phyloP scores from a whole-genome alignment of 1,284 basidiomycete species.

The Naganishia sp. region DNA sequence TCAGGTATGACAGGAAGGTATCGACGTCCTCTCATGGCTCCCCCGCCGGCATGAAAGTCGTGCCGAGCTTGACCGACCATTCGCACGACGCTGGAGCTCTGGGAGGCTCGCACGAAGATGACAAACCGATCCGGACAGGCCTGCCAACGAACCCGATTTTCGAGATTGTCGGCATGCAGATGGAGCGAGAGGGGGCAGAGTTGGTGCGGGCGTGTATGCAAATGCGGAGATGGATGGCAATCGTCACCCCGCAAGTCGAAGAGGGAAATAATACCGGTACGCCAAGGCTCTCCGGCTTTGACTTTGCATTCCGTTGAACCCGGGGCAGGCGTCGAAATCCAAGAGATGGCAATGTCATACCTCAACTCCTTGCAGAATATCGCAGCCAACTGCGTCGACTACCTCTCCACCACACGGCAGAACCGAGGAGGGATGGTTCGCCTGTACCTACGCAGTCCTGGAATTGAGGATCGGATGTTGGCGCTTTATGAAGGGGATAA shows the following conservation, averaged over 20 bases:
- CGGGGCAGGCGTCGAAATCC: slow-evolving; percentile 29
- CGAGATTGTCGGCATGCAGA: slow-evolving; percentile 12
- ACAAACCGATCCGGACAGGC: slow-evolving; percentile 28
- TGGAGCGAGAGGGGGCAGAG: slow-evolving; percentile 26
- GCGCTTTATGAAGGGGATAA: slow-evolving; percentile 27
- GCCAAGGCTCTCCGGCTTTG: neutral
- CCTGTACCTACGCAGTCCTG: slow-evolving; percentile 24
- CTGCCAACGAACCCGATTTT: slow-evolving; percentile 24
- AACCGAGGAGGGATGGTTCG: slow-evolving; percentile 22
- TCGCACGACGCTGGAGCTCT: slow-evolving; percentile 12
- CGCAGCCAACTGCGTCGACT: slow-evolving; percentile 27
- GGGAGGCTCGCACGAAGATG: slow-evolving; percentile 23
- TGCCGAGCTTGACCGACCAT: slow-evolving; percentile 4
- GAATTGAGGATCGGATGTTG: slow-evolving; percentile 29
- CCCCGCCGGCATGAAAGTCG: neutral
- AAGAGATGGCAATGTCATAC: slow-evolving; percentile 26
- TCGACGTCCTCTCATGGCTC: neutral
- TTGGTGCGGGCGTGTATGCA: slow-evolving; percentile 26
- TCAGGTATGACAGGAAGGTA: neutral
- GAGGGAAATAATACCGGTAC: slow-evolving; percentile 33
- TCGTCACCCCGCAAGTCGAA: slow-evolving; percentile 27
- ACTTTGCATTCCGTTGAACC: neutral
- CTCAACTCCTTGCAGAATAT: slow-evolving; percentile 30
- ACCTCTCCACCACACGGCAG: slow-evolving; percentile 17
- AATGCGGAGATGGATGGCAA: slow-evolving; percentile 27